Percentiles rank a stretch among this genome's conserved stretches.
These are phyloP conservation scores for Monosporozyma solicola DNA, from an alignment of 805 yeast species.

Conservation along the genomic window DNA sequence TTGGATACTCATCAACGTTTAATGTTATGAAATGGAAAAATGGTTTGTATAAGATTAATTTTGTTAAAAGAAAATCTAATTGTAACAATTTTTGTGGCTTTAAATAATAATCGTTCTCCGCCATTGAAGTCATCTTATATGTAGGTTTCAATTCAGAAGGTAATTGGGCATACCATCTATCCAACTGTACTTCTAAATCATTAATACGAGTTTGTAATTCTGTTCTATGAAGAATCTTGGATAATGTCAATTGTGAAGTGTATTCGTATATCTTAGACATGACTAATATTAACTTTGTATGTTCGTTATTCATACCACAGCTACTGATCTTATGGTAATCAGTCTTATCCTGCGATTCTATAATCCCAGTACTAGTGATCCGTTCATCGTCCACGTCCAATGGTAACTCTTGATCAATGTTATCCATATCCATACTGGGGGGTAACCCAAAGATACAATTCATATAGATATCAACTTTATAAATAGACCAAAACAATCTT, in stretches of 20 bases:
- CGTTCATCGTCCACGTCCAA: conserved; percentile 79
- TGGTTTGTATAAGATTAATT: conserved; percentile 76
- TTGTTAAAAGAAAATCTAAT: conserved; percentile 64
- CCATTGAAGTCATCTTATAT: conserved; percentile 13
- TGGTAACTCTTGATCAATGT: conserved; percentile 82
- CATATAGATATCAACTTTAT: conserved; percentile 84
- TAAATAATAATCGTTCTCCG: conserved; percentile 48
- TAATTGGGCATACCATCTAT: conserved; percentile 60
- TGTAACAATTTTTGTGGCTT: conserved; percentile 70
- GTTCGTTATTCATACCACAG: conserved; percentile 76
- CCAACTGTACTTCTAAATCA: conserved; percentile 57
- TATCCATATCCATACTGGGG: conserved; percentile 62
- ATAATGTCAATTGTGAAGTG: conserved; percentile 4
- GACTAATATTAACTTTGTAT: conserved; percentile 64
- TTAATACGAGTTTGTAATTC: conserved; percentile 34
- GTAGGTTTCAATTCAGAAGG: conserved; percentile 69
- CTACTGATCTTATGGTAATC: conserved; percentile 35
- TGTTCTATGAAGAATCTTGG: conserved; percentile 2
- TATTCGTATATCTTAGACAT: conserved; percentile 28
- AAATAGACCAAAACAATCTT: conserved; percentile 80
- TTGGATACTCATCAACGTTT: conserved; percentile 32
- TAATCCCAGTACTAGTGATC: conserved; percentile 44
- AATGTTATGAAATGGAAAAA: conserved; percentile 63
- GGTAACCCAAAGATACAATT: conserved; percentile 85
- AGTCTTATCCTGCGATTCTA: conserved; percentile 31